A percentile compares a stretch with the other conserved stretches of the same genome.
Evolutionary conservation across 805 yeast species (phyloP).

Genomic region (Saccharomycodes ludwigii): DNA sequence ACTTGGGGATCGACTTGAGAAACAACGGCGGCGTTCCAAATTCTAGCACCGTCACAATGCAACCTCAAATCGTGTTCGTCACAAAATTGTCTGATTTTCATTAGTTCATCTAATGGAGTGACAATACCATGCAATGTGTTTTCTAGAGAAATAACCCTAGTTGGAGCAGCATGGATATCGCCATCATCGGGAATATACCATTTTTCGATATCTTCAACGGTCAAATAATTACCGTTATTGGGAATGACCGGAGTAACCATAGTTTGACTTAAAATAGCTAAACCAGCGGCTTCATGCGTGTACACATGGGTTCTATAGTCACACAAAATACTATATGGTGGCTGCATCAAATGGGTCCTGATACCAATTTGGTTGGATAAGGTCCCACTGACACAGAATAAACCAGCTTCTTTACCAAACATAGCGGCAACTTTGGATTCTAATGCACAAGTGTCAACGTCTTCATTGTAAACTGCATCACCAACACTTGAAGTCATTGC

Average conservation of each 20-base stretch:
- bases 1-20: conserved; percentile 15
- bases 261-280: conserved; percentile 70
- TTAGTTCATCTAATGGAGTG: conserved; percentile 58
- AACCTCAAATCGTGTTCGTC: conserved; percentile 37
- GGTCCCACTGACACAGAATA: conserved; percentile 72
- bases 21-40: conserved; percentile 57
- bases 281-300: conserved; percentile 68
- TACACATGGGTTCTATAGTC: conserved; percentile 71
- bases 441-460: conserved; percentile 42
- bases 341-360: conserved; percentile 52
- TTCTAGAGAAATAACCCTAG: conserved; percentile 62
- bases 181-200: conserved; percentile 47
- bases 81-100: conserved; percentile 51
- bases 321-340: conserved; percentile 69
- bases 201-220: conserved; percentile 55
- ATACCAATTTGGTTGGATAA: conserved; percentile 70
- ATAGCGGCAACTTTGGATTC: conserved; percentile 45
- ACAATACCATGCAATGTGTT: conserved; percentile 68
- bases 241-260: conserved; percentile 70
- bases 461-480: conserved; percentile 70
- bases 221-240: conserved; percentile 49
- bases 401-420: conserved; percentile 59
- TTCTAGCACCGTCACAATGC: conserved; percentile 76
- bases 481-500: conserved; percentile 45
- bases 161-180: conserved; percentile 71